Conservation (phyloP, 352 stramenopile genomes). For the Phytophthora colocasiae region DNA sequence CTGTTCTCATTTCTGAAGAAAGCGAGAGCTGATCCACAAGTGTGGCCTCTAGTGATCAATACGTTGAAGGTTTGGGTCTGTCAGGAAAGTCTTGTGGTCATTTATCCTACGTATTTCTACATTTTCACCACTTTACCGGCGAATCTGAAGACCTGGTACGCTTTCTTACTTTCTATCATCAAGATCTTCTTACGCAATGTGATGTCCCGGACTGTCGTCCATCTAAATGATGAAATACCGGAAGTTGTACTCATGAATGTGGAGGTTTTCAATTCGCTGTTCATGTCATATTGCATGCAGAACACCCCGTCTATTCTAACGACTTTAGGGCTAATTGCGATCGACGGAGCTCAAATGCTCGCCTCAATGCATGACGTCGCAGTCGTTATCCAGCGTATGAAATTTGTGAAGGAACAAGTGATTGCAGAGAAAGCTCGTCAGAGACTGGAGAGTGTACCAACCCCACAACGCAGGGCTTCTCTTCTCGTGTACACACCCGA, state of each 20-base stretch:
- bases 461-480: slow-evolving; percentile 1
- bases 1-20: slow-evolving; percentile 9
- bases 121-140: slow-evolving; percentile 28
- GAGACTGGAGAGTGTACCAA: background rate
- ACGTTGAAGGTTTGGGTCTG: slow-evolving; percentile 20
- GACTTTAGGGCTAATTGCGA: slow-evolving; percentile 27
- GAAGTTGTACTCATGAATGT: slow-evolving; percentile 49
- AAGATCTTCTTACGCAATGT: slow-evolving; percentile 38
- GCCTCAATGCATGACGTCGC: slow-evolving; percentile 25
- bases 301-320: slow-evolving; percentile 40
- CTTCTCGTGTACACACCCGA: slow-evolving; percentile 28
- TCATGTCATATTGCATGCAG: slow-evolving; percentile 53
- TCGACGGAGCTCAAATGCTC: slow-evolving; percentile 31
- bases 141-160: slow-evolving; percentile 17
- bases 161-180: slow-evolving; percentile 37
- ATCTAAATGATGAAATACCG: slow-evolving; percentile 33
- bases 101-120: slow-evolving; percentile 44
- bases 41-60: slow-evolving; percentile 16
- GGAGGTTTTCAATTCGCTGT: slow-evolving; percentile 55
- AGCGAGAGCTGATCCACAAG: slow-evolving; percentile 15
- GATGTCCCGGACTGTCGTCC: slow-evolving; percentile 21
- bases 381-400: slow-evolving; percentile 12
- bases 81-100: slow-evolving; percentile 28
- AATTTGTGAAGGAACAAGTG: slow-evolving; percentile 6
- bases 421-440: slow-evolving; percentile 4